These are phyloP conservation scores for Penicillium rolfsii DNA, from an alignment of 2,329 filamentous ascomycete species.

Conservation along the genomic window DNA sequence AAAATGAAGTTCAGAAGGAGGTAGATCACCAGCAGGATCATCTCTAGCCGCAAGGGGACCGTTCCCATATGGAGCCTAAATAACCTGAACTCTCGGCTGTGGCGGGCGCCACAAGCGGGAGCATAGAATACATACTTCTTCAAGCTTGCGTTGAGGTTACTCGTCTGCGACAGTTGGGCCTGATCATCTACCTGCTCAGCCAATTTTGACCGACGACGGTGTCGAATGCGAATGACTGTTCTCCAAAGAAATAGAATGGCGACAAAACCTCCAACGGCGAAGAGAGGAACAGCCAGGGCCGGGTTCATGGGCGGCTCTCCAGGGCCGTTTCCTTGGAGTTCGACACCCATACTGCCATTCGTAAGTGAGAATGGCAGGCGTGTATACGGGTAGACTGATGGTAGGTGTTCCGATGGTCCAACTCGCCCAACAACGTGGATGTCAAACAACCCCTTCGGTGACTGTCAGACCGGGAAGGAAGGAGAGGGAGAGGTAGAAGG, in stretches of 20 bases:
- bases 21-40: constrained; percentile 68
- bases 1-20: constrained; percentile 72
- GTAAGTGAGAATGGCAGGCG: constrained; percentile 4
- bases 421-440: constrained; percentile 18
- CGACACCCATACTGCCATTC: constrained; percentile 37
- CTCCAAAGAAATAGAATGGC: constrained; percentile 31
- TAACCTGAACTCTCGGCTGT: constrained; percentile 71
- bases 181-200: constrained; percentile 29
- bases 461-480: constrained; percentile 5
- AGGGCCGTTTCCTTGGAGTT: constrained; percentile 31
- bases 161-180: constrained; percentile 22
- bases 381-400: constrained; percentile 5
- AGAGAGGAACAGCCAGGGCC: constrained; percentile 37
- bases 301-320: constrained; percentile 39
- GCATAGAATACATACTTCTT: constrained; percentile 56
- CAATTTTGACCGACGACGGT: constrained; percentile 29
- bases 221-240: constrained; percentile 28
- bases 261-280: constrained; percentile 32
- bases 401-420: constrained; percentile 14
- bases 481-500: not conserved
- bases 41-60: constrained; percentile 72
- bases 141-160: constrained; percentile 26
- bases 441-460: constrained; percentile 16
- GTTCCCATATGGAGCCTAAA: constrained; percentile 71
- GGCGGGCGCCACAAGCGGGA: constrained; percentile 70